Conservation (phyloP, 2,329 filamentous ascomycete genomes). For the Curvularia hawaiiensis region DNA sequence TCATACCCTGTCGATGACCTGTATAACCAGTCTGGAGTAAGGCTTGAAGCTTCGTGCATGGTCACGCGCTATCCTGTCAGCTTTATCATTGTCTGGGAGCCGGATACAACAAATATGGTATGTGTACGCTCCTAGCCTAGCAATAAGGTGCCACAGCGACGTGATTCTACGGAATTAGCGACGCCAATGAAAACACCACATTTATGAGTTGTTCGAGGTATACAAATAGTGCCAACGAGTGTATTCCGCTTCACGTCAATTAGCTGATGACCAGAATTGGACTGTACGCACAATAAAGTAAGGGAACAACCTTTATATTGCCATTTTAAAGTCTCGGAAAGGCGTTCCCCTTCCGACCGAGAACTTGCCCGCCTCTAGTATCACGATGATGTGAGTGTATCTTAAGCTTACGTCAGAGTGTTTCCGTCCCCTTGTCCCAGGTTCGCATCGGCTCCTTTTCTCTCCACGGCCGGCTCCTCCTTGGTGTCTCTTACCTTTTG, state of each 20-base stretch:
- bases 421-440: not conserved
- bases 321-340: not conserved
- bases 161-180: not conserved
- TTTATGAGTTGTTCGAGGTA: not conserved
- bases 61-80: not conserved
- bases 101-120: not conserved
- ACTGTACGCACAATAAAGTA: not conserved
- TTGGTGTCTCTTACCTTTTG: constrained; percentile 19
- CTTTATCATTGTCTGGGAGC: not conserved
- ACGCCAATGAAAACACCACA: not conserved
- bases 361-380: not conserved
- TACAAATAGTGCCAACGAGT: not conserved
- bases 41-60: not conserved
- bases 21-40: not conserved
- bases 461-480: constrained; percentile 6
- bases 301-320: not conserved
- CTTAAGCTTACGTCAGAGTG: not conserved
- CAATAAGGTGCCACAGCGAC: not conserved
- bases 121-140: not conserved
- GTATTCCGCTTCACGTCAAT: not conserved
- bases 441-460: constrained; percentile 4
- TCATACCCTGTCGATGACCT: not conserved
- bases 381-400: too few species aligned
- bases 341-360: not conserved
- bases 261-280: not conserved